Conservation (phyloP, 257 asterid species). For the Mentha longifolia region DNA sequence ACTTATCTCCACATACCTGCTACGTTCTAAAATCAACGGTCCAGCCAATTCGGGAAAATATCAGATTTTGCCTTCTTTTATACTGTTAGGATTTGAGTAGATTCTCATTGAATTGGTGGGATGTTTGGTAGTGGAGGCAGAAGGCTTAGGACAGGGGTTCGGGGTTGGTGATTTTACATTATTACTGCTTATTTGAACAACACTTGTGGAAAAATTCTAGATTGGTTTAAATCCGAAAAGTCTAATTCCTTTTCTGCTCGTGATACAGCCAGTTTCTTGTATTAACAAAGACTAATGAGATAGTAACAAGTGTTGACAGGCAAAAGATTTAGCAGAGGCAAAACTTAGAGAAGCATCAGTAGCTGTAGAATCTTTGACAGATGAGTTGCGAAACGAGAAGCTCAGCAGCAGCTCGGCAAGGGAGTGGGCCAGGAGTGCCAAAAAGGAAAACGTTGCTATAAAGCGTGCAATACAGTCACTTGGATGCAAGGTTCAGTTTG, state of each 20-base stretch:
- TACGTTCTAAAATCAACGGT: no score
- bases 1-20: no score
- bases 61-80: no score
- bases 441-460: slow-evolving; percentile 70
- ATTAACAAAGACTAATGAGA: neutral
- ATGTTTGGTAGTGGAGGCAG: no score
- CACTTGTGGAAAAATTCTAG: neutral
- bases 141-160: no score
- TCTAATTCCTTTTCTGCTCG: neutral
- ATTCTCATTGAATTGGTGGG: no score
- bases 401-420: slow-evolving; percentile 65
- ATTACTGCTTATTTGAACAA: neutral
- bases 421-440: slow-evolving; percentile 72
- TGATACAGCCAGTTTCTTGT: slow-evolving; percentile 14
- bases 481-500: slow-evolving; percentile 76
- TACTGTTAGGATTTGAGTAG: no score
- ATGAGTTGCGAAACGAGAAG: slow-evolving; percentile 76
- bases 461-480: slow-evolving; percentile 87
- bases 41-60: no score
- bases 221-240: no score
- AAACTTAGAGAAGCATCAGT: slow-evolving; percentile 54
- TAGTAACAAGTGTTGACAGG: slow-evolving; percentile 54
- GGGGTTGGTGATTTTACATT: neutral
- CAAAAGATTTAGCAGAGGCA: slow-evolving; percentile 76
- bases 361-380: slow-evolving; percentile 57